phyloP scores from a whole-genome alignment of 768 basidiomycete species.

The Phylloporus sp. region DNA sequence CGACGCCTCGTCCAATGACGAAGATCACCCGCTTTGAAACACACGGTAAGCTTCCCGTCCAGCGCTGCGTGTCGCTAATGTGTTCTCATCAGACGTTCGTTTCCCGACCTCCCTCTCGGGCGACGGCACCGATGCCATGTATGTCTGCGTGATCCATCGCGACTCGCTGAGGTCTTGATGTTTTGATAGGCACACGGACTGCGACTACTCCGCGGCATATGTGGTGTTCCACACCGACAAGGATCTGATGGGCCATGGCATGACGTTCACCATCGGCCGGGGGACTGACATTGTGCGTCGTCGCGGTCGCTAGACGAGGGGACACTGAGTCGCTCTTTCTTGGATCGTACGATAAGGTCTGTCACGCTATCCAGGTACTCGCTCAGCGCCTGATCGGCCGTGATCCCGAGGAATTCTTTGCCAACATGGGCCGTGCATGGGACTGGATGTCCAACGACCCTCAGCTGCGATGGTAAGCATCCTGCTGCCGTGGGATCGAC shows the following conservation, averaged over 20 bases:
- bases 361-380: slow-evolving; percentile 72
- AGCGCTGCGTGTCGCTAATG: background rate
- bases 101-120: slow-evolving; percentile 90
- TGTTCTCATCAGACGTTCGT: slow-evolving; percentile 59
- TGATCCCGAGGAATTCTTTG: slow-evolving; percentile 75
- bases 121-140: slow-evolving; percentile 93
- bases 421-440: slow-evolving; percentile 88
- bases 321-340: background rate
- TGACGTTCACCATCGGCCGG: slow-evolving; percentile 91
- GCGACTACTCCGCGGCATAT: slow-evolving; percentile 93
- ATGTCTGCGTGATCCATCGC: slow-evolving; percentile 13
- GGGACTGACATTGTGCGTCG: slow-evolving; percentile 81
- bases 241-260: slow-evolving; percentile 73
- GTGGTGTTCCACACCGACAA: slow-evolving; percentile 63
- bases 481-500: background rate
- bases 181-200: slow-evolving; percentile 76
- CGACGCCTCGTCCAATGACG: slow-evolving; percentile 1
- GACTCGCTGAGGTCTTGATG: background rate
- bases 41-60: slow-evolving; percentile 41
- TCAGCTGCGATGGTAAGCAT: slow-evolving; percentile 76
- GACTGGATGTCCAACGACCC: slow-evolving; percentile 80
- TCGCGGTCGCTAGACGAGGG: background rate
- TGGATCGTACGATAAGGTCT: slow-evolving; percentile 43
- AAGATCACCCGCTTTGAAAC: slow-evolving; percentile 50
- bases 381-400: slow-evolving; percentile 79